Percentiles rank a stretch among this genome's conserved stretches.
phyloP scores from a whole-genome alignment of 108 stramenopile genomes.

The Licmophora abbreviata region DNA sequence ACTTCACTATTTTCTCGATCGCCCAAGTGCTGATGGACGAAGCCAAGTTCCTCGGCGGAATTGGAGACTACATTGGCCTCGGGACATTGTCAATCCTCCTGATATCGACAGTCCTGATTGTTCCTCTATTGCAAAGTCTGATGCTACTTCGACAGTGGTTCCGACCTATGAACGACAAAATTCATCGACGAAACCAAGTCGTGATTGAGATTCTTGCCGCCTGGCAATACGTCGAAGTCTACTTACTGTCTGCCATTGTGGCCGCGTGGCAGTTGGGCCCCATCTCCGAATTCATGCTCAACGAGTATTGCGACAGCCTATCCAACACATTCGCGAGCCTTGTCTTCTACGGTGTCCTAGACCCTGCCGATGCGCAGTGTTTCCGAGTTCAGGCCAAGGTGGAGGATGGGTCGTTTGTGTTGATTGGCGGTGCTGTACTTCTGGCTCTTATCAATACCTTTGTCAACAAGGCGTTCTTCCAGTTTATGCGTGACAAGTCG shows the following conservation, averaged over 20 bases:
- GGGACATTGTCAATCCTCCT: constrained; percentile 51
- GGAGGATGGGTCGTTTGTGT: constrained; percentile 48
- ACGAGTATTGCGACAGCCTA: constrained; percentile 53
- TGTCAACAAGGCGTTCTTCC: constrained; percentile 29
- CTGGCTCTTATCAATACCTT: constrained; percentile 34
- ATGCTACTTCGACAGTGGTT: constrained; percentile 49
- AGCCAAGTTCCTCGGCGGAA: constrained; percentile 43
- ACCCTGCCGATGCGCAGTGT: constrained; percentile 64
- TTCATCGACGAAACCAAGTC: constrained; percentile 19
- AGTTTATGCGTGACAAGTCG: constrained; percentile 19
- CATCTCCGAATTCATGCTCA: constrained; percentile 65
- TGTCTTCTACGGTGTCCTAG: constrained; percentile 54
- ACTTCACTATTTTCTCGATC: constrained; percentile 51
- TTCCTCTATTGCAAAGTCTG: constrained; percentile 52
- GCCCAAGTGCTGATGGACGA: constrained; percentile 59
- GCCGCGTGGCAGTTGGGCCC: constrained; percentile 70
- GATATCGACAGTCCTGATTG: constrained; percentile 52
- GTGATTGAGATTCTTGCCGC: constrained; percentile 52
- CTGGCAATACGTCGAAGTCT: constrained; percentile 85
- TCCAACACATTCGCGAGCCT: constrained; percentile 38
- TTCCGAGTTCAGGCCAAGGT: constrained; percentile 56
- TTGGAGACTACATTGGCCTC: constrained; percentile 47
- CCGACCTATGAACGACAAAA: constrained; percentile 23
- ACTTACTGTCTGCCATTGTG: constrained; percentile 56
- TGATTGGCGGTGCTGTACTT: constrained; percentile 37